Conservation (phyloP, 805 yeast genomes). For the Debaryomyces hansenii region DNA sequence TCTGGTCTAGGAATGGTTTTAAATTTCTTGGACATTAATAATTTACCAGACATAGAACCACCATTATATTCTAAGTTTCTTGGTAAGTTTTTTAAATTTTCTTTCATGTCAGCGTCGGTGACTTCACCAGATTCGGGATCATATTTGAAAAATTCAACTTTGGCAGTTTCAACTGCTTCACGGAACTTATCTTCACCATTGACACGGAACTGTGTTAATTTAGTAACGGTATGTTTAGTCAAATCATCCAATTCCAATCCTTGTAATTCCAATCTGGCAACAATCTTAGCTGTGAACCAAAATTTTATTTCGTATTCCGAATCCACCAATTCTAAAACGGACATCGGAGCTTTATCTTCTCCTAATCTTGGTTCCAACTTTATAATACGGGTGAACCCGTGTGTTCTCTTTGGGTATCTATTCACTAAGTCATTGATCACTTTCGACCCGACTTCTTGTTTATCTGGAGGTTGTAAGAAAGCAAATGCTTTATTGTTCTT, state of each 20-base stretch:
- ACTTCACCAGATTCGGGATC: constrained; percentile 30
- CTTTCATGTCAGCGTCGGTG: constrained; percentile 19
- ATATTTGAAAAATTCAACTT: constrained; percentile 33
- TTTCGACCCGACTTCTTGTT: constrained; percentile 51
- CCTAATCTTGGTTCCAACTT: constrained; percentile 83
- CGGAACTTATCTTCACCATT: constrained; percentile 56
- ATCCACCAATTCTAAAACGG: constrained; percentile 84
- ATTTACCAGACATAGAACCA: constrained; percentile 21
- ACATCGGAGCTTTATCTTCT: constrained; percentile 84
- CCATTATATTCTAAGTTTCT: constrained; percentile 25
- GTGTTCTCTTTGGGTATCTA: constrained; percentile 61
- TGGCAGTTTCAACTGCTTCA: constrained; percentile 57
- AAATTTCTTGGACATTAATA: constrained; percentile 33
- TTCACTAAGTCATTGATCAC: constrained; percentile 62
- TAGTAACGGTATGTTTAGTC: constrained; percentile 57
- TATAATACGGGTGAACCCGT: constrained; percentile 86
- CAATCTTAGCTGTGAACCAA: constrained; percentile 77
- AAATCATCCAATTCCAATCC: constrained; percentile 48
- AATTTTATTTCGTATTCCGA: constrained; percentile 61
- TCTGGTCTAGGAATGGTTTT: constrained; percentile 27
- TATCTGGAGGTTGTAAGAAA: constrained; percentile 51
- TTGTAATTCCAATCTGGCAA: constrained; percentile 75
- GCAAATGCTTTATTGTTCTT: constrained; percentile 16
- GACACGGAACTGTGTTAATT: constrained; percentile 46
- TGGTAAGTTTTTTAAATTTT: constrained; percentile 35